phyloP scores from a whole-genome alignment of 257 asterid genomes.

The Osmanthus fragrans region DNA sequence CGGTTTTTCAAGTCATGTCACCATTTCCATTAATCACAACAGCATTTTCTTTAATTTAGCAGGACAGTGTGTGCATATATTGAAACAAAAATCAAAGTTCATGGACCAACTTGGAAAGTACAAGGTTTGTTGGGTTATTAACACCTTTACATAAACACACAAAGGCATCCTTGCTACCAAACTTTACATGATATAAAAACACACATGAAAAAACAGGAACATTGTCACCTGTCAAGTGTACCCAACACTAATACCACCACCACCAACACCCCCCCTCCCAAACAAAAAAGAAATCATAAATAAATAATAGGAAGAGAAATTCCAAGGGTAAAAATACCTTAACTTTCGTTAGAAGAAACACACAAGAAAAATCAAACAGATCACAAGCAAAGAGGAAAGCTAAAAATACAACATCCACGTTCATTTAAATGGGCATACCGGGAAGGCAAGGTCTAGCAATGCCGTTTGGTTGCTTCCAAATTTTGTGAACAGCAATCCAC shows the following conservation, averaged over 20 bases:
- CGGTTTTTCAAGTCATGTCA: background rate
- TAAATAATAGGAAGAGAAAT: background rate
- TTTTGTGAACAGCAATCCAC: slow-evolving; percentile 78
- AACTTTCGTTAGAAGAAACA: background rate
- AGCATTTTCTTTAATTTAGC: background rate
- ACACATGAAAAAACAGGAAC: background rate
- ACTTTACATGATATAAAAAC: background rate
- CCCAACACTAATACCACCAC: background rate
- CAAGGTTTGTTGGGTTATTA: background rate
- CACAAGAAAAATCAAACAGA: background rate
- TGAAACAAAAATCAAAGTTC: background rate
- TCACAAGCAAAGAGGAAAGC: background rate
- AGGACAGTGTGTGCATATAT: background rate
- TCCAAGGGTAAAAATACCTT: background rate
- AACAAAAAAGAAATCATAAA: background rate
- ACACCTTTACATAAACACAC: background rate
- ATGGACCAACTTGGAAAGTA: background rate
- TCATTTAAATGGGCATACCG: slow-evolving; percentile 48
- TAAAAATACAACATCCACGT: background rate
- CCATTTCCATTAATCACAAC: background rate
- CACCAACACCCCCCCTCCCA: no score
- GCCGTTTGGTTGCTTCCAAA: slow-evolving; percentile 94
- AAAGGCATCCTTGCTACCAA: no score
- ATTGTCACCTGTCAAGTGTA: background rate
- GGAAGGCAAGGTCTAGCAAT: slow-evolving; percentile 85